Base-by-base conservation (phyloP, 805 yeast genomes). In the Yamadazyma ubonensis region DNA sequence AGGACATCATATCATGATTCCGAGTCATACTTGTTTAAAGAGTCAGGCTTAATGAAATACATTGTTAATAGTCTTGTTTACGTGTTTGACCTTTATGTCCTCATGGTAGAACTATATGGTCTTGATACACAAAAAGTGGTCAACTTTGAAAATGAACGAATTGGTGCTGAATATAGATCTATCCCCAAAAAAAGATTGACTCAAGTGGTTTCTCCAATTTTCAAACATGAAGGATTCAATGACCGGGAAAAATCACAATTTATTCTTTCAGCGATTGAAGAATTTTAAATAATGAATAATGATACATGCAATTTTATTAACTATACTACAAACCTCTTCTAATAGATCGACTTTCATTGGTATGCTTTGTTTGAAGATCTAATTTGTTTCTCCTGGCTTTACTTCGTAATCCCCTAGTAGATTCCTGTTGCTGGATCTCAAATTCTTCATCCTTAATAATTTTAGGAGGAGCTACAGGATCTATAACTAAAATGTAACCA, bases 401-500 rank as follows among this genome's bases (percentile, higher is more conserved):
- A 7, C 15, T 27, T 12, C 10, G 17, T 28, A 16, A 12, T 12
- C 11, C 29, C 15, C 29, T 28, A 10, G 30, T 8, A 28, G 18
- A 15, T 16, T 29, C 26, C 4, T 27, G 16, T 16, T 9, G 11
- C 14, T 27, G 4, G 14, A n/a, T 4, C 17, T 16, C 7, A 29
- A 16, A 4, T 10, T 21, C 29, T 26, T 12, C 15, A 17, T 36
- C 39, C 17, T 36, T 15, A 3, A 36, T 9, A 15, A 46, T 31
- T 25, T 38, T 41, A 1, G 70, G 69, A 6, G 61, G 54, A 2
- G 37, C 38, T 3, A 53, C 29, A 4, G 78, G 78, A 43, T 71
- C 75, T 6, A 71, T 59, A 0, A 65, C 46, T 17, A 74, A 36
- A n/a, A 55, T 51, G 25, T 58, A 53, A 2, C 72, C 72, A 36